A percentile compares a stretch with the other conserved stretches of the same genome.
Evolutionary conservation across 768 basidiomycete species (phyloP).

Genomic region (Calvatia gigantea): DNA sequence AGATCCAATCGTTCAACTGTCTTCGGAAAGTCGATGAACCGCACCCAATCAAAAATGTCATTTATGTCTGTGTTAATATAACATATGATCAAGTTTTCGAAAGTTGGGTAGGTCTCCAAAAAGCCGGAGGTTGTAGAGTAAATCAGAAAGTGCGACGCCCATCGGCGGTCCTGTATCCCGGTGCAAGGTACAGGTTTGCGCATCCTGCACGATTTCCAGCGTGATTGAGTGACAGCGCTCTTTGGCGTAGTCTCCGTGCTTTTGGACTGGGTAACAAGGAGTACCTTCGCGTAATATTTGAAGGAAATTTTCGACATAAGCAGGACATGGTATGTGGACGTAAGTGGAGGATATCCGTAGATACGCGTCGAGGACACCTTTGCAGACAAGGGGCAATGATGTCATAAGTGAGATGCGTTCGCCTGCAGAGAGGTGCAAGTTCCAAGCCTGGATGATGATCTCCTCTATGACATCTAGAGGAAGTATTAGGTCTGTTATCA

Average conservation of each 20-base stretch:
- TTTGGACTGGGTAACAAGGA: conserved; percentile 9
- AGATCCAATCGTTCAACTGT: conserved; percentile 15
- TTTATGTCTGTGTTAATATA: conserved; percentile 19
- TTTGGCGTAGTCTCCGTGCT: not conserved
- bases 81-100: conserved; percentile 18
- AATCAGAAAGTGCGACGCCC: conserved; percentile 16
- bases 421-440: conserved; percentile 18
- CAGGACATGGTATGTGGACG: conserved; percentile 28
- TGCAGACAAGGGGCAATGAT: conserved; percentile 26
- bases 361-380: conserved; percentile 25
- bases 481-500: not conserved
- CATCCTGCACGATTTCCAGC: conserved; percentile 9
- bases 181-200: not conserved
- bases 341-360: conserved; percentile 26
- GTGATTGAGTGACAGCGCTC: conserved; percentile 9
- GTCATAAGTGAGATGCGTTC: conserved; percentile 30
- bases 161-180: conserved; percentile 12
- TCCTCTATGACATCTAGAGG: conserved; percentile 11
- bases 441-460: conserved; percentile 30
- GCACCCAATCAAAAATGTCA: conserved; percentile 19
- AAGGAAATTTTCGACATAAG: conserved; percentile 18
- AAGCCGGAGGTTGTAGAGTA: conserved; percentile 18
- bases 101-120: conserved; percentile 18
- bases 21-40: conserved; percentile 19
- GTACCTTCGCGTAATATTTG: conserved; percentile 5